Percentiles rank a stretch among this genome's conserved stretches.
Evolutionary conservation across 257 asterid genomes (phyloP).

Genomic region (Lantana camara): DNA sequence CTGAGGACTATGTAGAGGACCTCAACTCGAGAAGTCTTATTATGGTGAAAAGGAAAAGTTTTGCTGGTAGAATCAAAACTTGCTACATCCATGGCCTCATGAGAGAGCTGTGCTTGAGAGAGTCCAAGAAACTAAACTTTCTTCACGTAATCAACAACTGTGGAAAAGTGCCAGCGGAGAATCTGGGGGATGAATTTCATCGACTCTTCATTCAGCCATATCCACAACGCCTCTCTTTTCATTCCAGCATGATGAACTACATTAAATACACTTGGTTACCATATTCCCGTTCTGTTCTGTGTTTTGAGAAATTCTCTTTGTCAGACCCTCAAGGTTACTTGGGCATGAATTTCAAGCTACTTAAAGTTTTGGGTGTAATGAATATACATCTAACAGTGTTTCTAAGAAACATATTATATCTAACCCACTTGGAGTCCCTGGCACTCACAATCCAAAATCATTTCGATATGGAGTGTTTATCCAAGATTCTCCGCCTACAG

Average conservation of each 20-base stretch:
- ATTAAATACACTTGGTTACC: not conserved
- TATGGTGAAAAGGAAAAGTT: slow-evolving; percentile 22
- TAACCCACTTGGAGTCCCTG: slow-evolving; percentile 23
- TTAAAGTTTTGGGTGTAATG: slow-evolving; percentile 26
- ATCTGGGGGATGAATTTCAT: too few species aligned
- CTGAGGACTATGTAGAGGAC: slow-evolving; percentile 27
- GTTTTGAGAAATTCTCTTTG: slow-evolving; percentile 5
- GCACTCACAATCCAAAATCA: slow-evolving; percentile 18
- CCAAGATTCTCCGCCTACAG: slow-evolving; percentile 10
- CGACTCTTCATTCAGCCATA: not conserved
- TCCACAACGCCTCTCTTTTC: slow-evolving; percentile 20
- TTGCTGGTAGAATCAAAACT: slow-evolving; percentile 28
- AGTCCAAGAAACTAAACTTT: slow-evolving; percentile 15
- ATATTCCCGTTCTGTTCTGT: slow-evolving; percentile 14
- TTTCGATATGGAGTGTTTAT: not conserved
- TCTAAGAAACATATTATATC: not conserved
- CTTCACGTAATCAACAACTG: slow-evolving; percentile 12
- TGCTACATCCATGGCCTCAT: slow-evolving; percentile 36
- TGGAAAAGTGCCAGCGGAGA: slow-evolving; percentile 8
- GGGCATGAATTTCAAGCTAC: slow-evolving; percentile 22
- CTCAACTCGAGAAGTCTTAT: slow-evolving; percentile 31
- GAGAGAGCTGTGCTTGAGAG: slow-evolving; percentile 33
- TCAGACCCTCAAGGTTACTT: not conserved
- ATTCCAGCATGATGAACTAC: not conserved
- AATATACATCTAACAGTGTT: not conserved